Conservation (phyloP, 1,284 basidiomycete species). For the Malassezia caprae region DNA sequence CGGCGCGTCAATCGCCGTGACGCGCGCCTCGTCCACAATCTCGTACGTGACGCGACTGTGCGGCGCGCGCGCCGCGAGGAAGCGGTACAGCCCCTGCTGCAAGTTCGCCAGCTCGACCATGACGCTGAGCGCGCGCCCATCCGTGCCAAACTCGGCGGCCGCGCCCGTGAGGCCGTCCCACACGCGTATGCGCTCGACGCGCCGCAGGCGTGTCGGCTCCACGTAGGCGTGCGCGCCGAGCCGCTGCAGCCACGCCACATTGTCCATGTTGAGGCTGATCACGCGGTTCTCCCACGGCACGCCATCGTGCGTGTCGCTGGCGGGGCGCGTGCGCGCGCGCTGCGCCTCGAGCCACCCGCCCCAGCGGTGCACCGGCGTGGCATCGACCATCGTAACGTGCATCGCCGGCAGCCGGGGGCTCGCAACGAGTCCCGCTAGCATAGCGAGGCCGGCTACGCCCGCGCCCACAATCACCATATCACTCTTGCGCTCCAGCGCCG, state of each 20-base stretch:
- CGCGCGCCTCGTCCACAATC: constrained; percentile 61
- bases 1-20: constrained; percentile 55
- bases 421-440: constrained; percentile 17
- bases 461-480: constrained; percentile 44
- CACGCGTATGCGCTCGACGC: constrained; percentile 39
- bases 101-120: constrained; percentile 46
- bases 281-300: constrained; percentile 44
- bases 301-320: constrained; percentile 18
- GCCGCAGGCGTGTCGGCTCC: constrained; percentile 23
- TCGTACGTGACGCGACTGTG: constrained; percentile 50
- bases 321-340: background rate
- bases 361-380: constrained; percentile 25
- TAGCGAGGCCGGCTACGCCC: constrained; percentile 42
- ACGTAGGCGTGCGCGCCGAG: constrained; percentile 34
- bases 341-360: constrained; percentile 23
- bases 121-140: constrained; percentile 23
- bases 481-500: constrained; percentile 6
- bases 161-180: constrained; percentile 44
- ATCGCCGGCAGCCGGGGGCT: constrained; percentile 5
- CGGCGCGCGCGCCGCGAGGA: constrained; percentile 18
- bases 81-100: constrained; percentile 42
- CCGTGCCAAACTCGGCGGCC: constrained; percentile 34
- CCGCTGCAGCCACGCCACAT: constrained; percentile 36
- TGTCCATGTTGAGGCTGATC: constrained; percentile 39
- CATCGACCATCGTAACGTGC: constrained; percentile 34